Base-by-base conservation (phyloP, 2,329 filamentous ascomycete species). In the Emmonsiellopsis sp. region DNA sequence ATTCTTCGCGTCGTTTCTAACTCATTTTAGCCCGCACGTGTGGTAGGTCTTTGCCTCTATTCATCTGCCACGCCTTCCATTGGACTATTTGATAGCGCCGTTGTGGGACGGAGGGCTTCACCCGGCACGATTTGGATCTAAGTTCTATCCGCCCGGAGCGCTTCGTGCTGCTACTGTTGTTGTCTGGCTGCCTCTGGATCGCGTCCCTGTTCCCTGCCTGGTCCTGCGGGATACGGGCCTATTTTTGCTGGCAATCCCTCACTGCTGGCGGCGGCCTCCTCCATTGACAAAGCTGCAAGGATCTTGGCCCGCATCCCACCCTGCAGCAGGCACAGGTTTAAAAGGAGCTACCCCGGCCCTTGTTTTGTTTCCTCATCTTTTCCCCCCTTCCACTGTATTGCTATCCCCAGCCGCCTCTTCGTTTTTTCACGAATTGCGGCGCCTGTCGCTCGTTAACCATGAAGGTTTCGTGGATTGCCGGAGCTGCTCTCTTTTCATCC, bases 401-500 rank as follows among this genome's bases (percentile, higher is more conserved):
- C 31, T 33, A 40, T 43, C 31, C 21, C 37, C 27, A 49, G 45
- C 11, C 45, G 40, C 50, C 32, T n/a, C 9, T 33, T 43, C 33
- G 13, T 39, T 42, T 27, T 27, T 27, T 27, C 14, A 27, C 43
- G 34, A 33, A 51, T 44, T n/a, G 46, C 36, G 37, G 37, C 44
- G 37, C 3, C 39, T 17, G 45, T 52, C 42, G 6, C 33, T 48
- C 40, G 17, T 42, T 53, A 32, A 46, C 42, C 34, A 68, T 68
- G 66, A 65, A 61, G 56, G 40, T 58, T 49, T 43, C 60, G 10
- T 59, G 58, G 34, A 48, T 67, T 45, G 56, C 58, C 11, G 53
- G 57, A 10, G 47, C 60, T 39, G 60, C 62, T n/a, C 57, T 65
- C 32, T 59, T 67, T 47, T 55, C 61, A 42, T 60, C 61, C 37